phyloP scores from a whole-genome alignment of 2,329 filamentous ascomycete genomes.

The Hymenoscyphus repandus region DNA sequence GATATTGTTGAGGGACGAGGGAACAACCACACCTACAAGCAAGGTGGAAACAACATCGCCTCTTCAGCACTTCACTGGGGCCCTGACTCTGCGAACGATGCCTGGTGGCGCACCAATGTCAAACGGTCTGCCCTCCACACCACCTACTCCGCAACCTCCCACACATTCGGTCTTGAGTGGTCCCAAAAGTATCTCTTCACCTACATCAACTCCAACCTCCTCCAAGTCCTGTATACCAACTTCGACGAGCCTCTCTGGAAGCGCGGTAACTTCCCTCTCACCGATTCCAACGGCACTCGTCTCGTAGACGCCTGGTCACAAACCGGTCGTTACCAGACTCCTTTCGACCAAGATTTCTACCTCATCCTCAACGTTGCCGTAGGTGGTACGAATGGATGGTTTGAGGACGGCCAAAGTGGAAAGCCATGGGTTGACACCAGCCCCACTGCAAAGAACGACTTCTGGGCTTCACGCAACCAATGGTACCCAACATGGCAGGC shows the following conservation, averaged over 20 bases:
- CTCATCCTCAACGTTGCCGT: constrained; percentile 72
- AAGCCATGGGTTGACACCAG: constrained; percentile 78
- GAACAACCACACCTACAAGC: constrained; percentile 71
- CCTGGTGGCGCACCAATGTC: constrained; percentile 78
- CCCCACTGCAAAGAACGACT: constrained; percentile 64
- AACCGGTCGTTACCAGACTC: constrained; percentile 57
- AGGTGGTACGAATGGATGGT: constrained; percentile 79
- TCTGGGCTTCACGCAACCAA: constrained; percentile 61
- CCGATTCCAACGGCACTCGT: constrained; percentile 59
- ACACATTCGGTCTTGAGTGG: constrained; percentile 82
- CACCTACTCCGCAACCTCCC: constrained; percentile 63
- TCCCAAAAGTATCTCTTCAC: constrained; percentile 84
- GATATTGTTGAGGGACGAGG: constrained; percentile 77
- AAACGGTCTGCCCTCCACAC: constrained; percentile 71
- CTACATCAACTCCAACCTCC: constrained; percentile 73
- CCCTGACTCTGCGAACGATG: constrained; percentile 65
- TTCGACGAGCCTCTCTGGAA: constrained; percentile 65
- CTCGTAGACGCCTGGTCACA: constrained; percentile 59
- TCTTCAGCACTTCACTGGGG: constrained; percentile 81
- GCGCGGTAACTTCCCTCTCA: constrained; percentile 61
- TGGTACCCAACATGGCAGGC: constrained; percentile 70
- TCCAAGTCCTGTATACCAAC: constrained; percentile 76
- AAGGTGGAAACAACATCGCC: constrained; percentile 77
- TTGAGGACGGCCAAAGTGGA: constrained; percentile 61
- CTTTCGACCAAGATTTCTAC: constrained; percentile 73